Conservation (phyloP, 352 stramenopile genomes). For the Pythium pectinolyticum region DNA sequence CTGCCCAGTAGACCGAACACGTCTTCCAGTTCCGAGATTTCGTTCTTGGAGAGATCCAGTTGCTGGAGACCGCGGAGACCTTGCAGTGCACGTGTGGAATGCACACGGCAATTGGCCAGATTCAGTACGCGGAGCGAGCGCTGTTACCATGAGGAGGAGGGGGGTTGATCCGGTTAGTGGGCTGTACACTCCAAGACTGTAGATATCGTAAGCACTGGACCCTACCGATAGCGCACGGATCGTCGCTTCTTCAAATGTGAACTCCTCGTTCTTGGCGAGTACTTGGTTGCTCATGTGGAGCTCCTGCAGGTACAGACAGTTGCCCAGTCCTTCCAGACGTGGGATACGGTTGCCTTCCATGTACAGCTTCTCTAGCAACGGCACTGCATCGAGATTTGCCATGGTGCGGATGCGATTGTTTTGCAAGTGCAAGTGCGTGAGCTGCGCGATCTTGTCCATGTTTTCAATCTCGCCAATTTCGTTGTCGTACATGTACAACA, state of each 20-base stretch:
- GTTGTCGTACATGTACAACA: constrained; percentile 84
- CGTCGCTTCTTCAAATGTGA: constrained; percentile 49
- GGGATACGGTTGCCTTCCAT: constrained; percentile 67
- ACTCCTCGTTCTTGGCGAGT: constrained; percentile 28
- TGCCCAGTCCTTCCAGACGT: constrained; percentile 51
- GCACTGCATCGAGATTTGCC: constrained; percentile 42
- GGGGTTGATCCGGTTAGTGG: too few relatives aligned
- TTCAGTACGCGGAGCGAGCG: constrained; percentile 57
- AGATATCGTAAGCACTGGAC: too few relatives aligned
- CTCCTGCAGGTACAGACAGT: constrained; percentile 49
- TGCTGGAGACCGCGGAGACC: constrained; percentile 48
- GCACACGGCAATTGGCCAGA: constrained; percentile 59
- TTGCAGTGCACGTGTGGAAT: constrained; percentile 27
- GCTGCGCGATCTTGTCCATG: constrained; percentile 42
- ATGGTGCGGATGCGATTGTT: constrained; percentile 63
- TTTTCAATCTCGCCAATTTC: constrained; percentile 55
- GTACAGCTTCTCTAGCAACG: constrained; percentile 68
- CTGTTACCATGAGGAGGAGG: constrained; percentile 32
- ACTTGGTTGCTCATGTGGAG: constrained; percentile 68
- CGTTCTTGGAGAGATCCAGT: constrained; percentile 68
- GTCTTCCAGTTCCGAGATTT: constrained; percentile 62
- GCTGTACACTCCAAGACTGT: too few relatives aligned
- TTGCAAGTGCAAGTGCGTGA: constrained; percentile 77
- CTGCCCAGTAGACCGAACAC: constrained; percentile 58
- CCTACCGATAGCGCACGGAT: constrained; percentile 46